Evolutionary conservation across 495 filamentous ascomycete species (phyloP), one percentile per base, ranked within the genome.

Genomic region (Tuber umbilicatum): DNA sequence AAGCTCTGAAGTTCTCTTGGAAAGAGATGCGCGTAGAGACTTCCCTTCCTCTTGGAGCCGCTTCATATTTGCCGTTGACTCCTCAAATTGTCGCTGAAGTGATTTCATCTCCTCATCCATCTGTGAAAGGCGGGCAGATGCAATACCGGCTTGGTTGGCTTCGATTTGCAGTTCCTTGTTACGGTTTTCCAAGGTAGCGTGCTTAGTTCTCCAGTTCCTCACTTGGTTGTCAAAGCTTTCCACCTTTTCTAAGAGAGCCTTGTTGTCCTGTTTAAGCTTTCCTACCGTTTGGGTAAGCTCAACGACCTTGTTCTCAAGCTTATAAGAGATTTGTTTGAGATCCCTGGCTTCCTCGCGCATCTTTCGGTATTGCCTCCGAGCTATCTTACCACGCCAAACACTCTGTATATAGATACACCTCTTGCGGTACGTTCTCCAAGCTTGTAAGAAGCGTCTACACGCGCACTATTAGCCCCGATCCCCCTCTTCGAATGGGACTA

Each of bases 311-410:
- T 98, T 97, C 86, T 98, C 96, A 81, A 99, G 85, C 86, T 96
- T 98, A 86, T 98, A 98, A 21, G 94, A 97, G 78, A 99, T 99
- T 83, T 97, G 93, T 86, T 97, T 97, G 79, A 99, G 89, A 87
- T 99, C 95, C 81, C 96, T 91, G 55, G 95, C 94, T 83, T 99
- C 96, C 83, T 97, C 94, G 70, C 96, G 92, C 72, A 97, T 84
- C 67, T 83, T 89, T 89, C 97, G 97, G 87, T 99, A 99, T 70
- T 87, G 89, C 72, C 86, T 87, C 75, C 96, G 88, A 73, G 95
- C 96, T 76, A 86, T 79, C 85, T 88, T 95, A 77, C 94, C 95
- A 81, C 96, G 89, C 94, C 94, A 97, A 78, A 98, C 82, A 85
- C 90, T 97, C 84, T 99, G 95, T 64, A 97, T 90, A 83, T 97